These are phyloP conservation scores for Lablab purpureus DNA, from an alignment of 306 rosid species.

Conservation along the genomic window DNA sequence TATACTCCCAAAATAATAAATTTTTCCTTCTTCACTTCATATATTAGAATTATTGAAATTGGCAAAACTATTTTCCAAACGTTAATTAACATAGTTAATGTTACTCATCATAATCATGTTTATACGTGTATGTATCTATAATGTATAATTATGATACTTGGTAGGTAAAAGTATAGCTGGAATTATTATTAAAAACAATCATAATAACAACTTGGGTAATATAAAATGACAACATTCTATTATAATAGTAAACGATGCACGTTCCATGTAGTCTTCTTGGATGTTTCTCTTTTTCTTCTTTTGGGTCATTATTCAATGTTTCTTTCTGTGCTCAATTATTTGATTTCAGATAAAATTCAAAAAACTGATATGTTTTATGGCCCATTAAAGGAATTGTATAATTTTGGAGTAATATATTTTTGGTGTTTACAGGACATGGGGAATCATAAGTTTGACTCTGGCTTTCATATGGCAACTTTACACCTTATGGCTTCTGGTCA, in stretches of 20 bases:
- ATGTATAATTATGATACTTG: background rate
- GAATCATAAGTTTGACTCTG: conserved; percentile 58
- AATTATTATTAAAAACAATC: background rate
- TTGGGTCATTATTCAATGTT: background rate
- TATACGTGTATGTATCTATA: background rate
- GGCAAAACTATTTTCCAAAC: background rate
- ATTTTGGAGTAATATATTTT: background rate
- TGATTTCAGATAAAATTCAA: background rate
- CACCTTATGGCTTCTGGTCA: conserved; percentile 66
- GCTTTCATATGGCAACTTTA: conserved; percentile 71
- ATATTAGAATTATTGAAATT: too few species aligned
- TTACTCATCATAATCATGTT: background rate
- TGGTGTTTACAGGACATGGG: conserved; percentile 64
- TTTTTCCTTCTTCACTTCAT: too few species aligned
- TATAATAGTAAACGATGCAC: background rate
- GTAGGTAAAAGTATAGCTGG: background rate
- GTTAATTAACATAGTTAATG: too few species aligned
- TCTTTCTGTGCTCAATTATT: background rate
- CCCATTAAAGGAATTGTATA: background rate
- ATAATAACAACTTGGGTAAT: background rate
- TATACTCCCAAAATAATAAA: too few species aligned
- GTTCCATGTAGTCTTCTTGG: background rate
- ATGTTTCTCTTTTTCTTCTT: background rate
- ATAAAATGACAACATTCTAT: background rate
- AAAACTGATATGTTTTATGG: too few species aligned